Evolutionary conservation across 257 asterid genomes (phyloP), one percentile per base, ranked within the genome.

Genomic region (Capsicum pubescens): DNA sequence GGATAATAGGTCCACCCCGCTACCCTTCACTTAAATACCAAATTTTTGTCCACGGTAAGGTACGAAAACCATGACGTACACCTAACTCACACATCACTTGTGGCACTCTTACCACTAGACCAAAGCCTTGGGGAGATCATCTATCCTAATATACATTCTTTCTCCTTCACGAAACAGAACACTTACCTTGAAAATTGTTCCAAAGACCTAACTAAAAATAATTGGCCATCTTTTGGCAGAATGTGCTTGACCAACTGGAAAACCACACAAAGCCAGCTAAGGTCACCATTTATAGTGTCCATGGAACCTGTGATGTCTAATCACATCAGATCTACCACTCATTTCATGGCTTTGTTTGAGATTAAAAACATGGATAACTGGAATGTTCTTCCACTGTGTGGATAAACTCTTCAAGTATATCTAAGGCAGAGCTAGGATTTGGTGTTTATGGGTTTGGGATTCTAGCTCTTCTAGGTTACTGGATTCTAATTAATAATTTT

Each of bases 321-420:
- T 61, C 46, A 21, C 44, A 52, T 74, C 13, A 12, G 44, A 76
- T 76, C 26, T 52, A 76, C 7, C 60, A 50, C 63, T 76, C 81
- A 21, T 9, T 52, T 52, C 63, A 52, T 76, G 81, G 63, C 46
- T 76, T 26, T 76, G 61, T 52, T 76, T 52, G 63, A 74, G 19
- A 74, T 7, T 15, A 5, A 26, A 52, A 52, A 26, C 63, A 21
- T 76, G 48, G 46, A 76, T 13, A 52, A 52, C 26, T 52, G n/a
- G 63, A 76, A 76, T 52, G 63, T 56, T 52, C 81, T 52, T 76
- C 63, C 48, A 76, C 48, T 76, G 21, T 12, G 26, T 52, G 81
- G 63, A 50, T 76, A 21, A 48, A 72, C 12, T 12, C 52, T 39
- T 16, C 54, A 8, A 26, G 32, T 26, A 26, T 26, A 26, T 26